These are phyloP conservation scores for Austroboletus eburneus DNA, from an alignment of 768 basidiomycete species.

Conservation along the genomic window DNA sequence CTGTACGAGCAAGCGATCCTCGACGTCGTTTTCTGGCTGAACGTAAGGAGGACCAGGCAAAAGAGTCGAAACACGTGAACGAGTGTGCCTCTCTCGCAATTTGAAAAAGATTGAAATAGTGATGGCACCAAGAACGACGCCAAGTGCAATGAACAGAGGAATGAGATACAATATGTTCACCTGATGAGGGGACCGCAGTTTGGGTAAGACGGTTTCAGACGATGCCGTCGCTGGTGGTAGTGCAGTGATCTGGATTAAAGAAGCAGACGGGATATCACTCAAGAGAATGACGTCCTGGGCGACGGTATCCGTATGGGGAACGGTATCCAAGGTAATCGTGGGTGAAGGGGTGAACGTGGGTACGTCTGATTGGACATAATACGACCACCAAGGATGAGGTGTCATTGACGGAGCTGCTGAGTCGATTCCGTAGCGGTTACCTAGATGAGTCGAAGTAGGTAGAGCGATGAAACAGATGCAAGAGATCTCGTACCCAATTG, in stretches of 20 bases:
- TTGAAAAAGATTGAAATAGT: conserved; percentile 7
- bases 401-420: conserved; percentile 17
- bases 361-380: conserved; percentile 16
- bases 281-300: background rate
- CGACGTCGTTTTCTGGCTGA: conserved; percentile 16
- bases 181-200: conserved; percentile 18
- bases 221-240: conserved; percentile 24
- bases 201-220: conserved; percentile 11
- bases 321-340: background rate
- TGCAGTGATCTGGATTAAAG: conserved; percentile 33
- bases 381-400: conserved; percentile 36
- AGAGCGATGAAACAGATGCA: background rate
- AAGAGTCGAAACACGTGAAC: conserved; percentile 15
- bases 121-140: conserved; percentile 23
- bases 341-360: conserved; percentile 11
- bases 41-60: conserved; percentile 25
- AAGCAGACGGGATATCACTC: conserved; percentile 7
- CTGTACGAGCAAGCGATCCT: conserved; percentile 13
- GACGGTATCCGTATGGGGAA: background rate
- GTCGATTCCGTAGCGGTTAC: conserved; percentile 11
- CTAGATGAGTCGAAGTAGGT: conserved; percentile 7
- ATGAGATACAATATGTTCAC: conserved; percentile 26
- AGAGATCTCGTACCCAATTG: conserved; percentile 12
- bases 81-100: conserved; percentile 6
- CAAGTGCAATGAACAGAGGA: conserved; percentile 25